Percentiles rank a stretch among this genome's conserved stretches.
Evolutionary conservation across 2,329 filamentous ascomycete genomes (phyloP).

Genomic region (Pestalotiopsis fici): DNA sequence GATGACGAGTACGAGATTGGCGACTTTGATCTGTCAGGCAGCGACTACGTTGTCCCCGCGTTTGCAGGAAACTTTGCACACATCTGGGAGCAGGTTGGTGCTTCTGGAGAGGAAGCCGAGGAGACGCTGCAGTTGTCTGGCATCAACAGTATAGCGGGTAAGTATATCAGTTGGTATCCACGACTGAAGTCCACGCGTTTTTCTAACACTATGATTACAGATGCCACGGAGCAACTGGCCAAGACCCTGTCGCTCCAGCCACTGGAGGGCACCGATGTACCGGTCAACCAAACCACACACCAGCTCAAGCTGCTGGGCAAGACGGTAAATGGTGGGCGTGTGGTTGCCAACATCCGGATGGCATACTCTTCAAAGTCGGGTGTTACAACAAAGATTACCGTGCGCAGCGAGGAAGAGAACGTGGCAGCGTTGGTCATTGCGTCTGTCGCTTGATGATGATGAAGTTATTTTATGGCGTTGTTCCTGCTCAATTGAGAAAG

Average conservation of each 20-base stretch:
- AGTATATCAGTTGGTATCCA: slow-evolving; percentile 31
- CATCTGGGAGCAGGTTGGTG: slow-evolving; percentile 90
- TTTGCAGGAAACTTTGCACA: slow-evolving; percentile 96
- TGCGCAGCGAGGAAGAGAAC: slow-evolving; percentile 89
- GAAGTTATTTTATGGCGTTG: slow-evolving; percentile 27
- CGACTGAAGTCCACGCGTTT: too few species aligned
- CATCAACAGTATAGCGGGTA: slow-evolving; percentile 91
- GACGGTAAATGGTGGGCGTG: slow-evolving; percentile 86
- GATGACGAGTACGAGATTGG: slow-evolving; percentile 98
- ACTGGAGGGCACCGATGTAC: slow-evolving; percentile 90
- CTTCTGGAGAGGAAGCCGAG: slow-evolving; percentile 84
- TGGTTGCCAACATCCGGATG: slow-evolving; percentile 88
- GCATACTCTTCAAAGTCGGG: slow-evolving; percentile 90
- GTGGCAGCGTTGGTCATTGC: slow-evolving; percentile 83
- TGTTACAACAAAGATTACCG: slow-evolving; percentile 93
- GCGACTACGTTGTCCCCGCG: slow-evolving; percentile 90
- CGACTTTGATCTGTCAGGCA: slow-evolving; percentile 85
- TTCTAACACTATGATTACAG: slow-evolving; percentile 42
- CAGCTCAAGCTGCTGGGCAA: slow-evolving; percentile 96
- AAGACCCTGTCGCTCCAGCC: slow-evolving; percentile 88
- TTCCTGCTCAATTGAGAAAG: slow-evolving; percentile 24
- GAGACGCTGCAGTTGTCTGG: slow-evolving; percentile 88
- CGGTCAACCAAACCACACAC: slow-evolving; percentile 85
- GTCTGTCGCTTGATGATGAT: slow-evolving; percentile 69
- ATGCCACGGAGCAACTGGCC: slow-evolving; percentile 89